Evolutionary conservation across 129 eudicot genomes (phyloP), one percentile per base, ranked within the genome.

Genomic region (Escallonia rubra): DNA sequence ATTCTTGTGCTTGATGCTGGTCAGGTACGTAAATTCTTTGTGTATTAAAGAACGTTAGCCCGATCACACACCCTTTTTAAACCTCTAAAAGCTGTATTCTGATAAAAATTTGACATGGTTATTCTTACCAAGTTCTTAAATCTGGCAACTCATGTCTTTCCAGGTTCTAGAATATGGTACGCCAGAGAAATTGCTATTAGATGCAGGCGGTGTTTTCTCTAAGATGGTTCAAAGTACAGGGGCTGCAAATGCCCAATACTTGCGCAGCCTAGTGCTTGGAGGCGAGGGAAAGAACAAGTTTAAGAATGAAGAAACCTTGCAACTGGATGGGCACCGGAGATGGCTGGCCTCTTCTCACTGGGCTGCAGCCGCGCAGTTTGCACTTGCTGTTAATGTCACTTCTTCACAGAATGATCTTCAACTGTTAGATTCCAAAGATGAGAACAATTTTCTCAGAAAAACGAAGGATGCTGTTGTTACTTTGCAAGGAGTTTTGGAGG

Each of bases 201-300:
- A 71, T 15, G 96, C 82, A 70, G 71, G 15, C 46, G 76, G 93
- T 54, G 81, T 86, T 39, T 94, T 94, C 82, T 89, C 92, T 38
- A 87, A 87, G 78, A 94, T 94, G 96, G 99, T 94, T 64, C 86
- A 89, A 45, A 94, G 99, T 66, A 94, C 99, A 2, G 99, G 99
- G 51, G 79, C 84, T 5, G 97, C 99, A 71, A 94, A 89, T 75
- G 95, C 99, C 44, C 69, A 86, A 68, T 94, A 94, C 77, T 77
- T 94, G 73, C 86, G 84, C 38, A 80, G 79, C 74, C 78, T 94
- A 43, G 99, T 78, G 41, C 61, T 73, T 60, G 80, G 79, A 39
- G 81, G 78, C 50, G 86, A 74, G 61, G 76, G 74, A 13, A 83
- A 73, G 60, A 40, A 61, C 43, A 74, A 58, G 48, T 41, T 44